A percentile compares a stretch with the other conserved stretches of the same genome.
Evolutionary conservation across 2,329 filamentous ascomycete species (phyloP).

Genomic region (Acarospora socialis): DNA sequence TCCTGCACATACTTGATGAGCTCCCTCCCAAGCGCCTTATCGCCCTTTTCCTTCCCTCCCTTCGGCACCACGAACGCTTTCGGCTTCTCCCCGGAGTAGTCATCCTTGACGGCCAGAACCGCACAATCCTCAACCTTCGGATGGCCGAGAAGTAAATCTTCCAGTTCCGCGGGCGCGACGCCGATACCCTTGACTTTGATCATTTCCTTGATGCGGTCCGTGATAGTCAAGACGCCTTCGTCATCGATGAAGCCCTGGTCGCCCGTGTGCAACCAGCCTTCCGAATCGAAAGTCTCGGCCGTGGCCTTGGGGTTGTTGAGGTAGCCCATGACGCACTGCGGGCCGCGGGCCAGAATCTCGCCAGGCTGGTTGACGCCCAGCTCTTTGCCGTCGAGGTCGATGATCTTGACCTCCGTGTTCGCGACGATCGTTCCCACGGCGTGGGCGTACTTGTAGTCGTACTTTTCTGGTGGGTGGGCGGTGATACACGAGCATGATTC

Average conservation of each 20-base stretch:
- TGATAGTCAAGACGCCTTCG: conserved; percentile 43
- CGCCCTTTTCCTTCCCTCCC: conserved; percentile 14
- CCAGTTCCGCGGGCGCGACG: conserved; percentile 49
- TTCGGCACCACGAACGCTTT: conserved; percentile 44
- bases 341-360: conserved; percentile 58
- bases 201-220: conserved; percentile 52
- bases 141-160: conserved; percentile 47
- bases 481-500: conserved; percentile 51
- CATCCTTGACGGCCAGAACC: conserved; percentile 39
- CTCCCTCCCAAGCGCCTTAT: conserved; percentile 26
- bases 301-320: conserved; percentile 60
- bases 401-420: conserved; percentile 45
- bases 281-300: conserved; percentile 50
- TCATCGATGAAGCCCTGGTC: conserved; percentile 48
- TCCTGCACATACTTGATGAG: conserved; percentile 48
- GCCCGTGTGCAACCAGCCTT: conserved; percentile 46
- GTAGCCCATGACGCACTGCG: conserved; percentile 70
- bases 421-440: conserved; percentile 43
- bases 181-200: conserved; percentile 53
- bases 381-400: conserved; percentile 40
- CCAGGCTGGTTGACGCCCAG: conserved; percentile 38
- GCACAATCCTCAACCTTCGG: conserved; percentile 42
- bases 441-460: conserved; percentile 43
- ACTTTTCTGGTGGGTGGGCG: conserved; percentile 41
- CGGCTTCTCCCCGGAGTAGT: conserved; percentile 42